A percentile compares a stretch with the other conserved stretches of the same genome.
phyloP scores from a whole-genome alignment of 768 basidiomycete species.

The Psilocybe tampanensis region DNA sequence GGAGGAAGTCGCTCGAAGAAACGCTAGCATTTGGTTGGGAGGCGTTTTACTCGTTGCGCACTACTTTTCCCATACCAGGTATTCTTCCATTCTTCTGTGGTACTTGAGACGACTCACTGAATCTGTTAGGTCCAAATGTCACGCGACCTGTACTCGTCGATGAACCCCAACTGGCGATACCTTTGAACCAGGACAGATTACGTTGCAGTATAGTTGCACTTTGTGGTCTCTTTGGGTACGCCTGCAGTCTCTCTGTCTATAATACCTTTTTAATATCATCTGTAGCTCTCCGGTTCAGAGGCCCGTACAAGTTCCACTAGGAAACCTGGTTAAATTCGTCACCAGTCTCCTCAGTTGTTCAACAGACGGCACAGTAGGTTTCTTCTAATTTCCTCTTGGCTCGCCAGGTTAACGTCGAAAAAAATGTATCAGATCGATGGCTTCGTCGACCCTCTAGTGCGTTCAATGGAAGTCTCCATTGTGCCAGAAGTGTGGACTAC shows the following conservation, averaged over 20 bases:
- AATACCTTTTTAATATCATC: background rate
- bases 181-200: conserved; percentile 65
- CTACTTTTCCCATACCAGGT: conserved; percentile 59
- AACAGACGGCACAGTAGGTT: conserved; percentile 45
- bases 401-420: background rate
- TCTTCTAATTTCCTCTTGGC: background rate
- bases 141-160: conserved; percentile 20
- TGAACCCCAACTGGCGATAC: conserved; percentile 52
- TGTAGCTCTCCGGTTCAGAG: conserved; percentile 56
- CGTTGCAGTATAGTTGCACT: conserved; percentile 55
- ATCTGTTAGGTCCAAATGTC: conserved; percentile 8
- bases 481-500: conserved; percentile 54
- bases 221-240: conserved; percentile 56
- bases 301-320: conserved; percentile 72
- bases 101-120: background rate
- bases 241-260: background rate
- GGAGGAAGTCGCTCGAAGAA: conserved; percentile 78
- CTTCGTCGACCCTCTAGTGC: conserved; percentile 50
- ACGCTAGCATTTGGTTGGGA: conserved; percentile 67
- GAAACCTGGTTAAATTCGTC: conserved; percentile 55
- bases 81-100: conserved; percentile 6
- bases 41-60: conserved; percentile 58
- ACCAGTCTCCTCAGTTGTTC: conserved; percentile 51
- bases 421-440: conserved; percentile 41
- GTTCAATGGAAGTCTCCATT: conserved; percentile 55